These are phyloP conservation scores for Podospora pseudoanserina DNA, from an alignment of 495 filamentous ascomycete species.

Conservation along the genomic window DNA sequence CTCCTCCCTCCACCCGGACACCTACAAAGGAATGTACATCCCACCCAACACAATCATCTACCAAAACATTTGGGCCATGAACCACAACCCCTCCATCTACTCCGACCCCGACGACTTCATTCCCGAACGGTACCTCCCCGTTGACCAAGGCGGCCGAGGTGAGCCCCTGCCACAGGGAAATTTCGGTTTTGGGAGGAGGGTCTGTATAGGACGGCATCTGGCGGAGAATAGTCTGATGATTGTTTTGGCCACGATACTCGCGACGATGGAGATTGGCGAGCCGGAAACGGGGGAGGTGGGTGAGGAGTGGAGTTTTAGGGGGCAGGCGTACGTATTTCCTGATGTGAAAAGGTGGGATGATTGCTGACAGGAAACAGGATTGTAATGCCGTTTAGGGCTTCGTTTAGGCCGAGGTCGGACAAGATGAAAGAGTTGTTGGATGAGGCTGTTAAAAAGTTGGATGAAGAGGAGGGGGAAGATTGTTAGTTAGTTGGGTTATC, in stretches of 20 bases:
- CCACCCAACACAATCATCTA: constrained; percentile 37
- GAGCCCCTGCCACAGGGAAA: constrained; percentile 49
- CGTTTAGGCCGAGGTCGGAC: background rate
- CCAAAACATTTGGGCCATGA: constrained; percentile 48
- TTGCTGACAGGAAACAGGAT: constrained; percentile 17
- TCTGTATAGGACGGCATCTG: constrained; percentile 30
- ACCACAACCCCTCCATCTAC: constrained; percentile 39
- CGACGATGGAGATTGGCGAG: constrained; percentile 28
- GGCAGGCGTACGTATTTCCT: constrained; percentile 28
- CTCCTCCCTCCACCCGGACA: constrained; percentile 49
- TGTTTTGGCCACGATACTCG: constrained; percentile 28
- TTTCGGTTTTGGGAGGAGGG: constrained; percentile 51
- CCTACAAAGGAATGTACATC: constrained; percentile 36
- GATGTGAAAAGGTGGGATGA: background rate
- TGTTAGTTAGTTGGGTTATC: too few species aligned
- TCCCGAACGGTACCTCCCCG: constrained; percentile 45
- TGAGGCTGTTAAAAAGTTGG: constrained; percentile 5
- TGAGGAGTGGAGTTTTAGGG: constrained; percentile 33
- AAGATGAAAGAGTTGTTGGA: constrained; percentile 11
- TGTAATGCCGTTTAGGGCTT: constrained; percentile 25
- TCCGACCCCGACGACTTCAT: constrained; percentile 40
- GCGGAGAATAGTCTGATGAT: constrained; percentile 34
- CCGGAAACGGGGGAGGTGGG: constrained; percentile 22
- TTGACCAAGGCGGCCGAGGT: constrained; percentile 43
- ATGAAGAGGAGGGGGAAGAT: background rate